Evolutionary conservation across 495 filamentous ascomycete species (phyloP).

Genomic region (Aspergillus nidulans): DNA sequence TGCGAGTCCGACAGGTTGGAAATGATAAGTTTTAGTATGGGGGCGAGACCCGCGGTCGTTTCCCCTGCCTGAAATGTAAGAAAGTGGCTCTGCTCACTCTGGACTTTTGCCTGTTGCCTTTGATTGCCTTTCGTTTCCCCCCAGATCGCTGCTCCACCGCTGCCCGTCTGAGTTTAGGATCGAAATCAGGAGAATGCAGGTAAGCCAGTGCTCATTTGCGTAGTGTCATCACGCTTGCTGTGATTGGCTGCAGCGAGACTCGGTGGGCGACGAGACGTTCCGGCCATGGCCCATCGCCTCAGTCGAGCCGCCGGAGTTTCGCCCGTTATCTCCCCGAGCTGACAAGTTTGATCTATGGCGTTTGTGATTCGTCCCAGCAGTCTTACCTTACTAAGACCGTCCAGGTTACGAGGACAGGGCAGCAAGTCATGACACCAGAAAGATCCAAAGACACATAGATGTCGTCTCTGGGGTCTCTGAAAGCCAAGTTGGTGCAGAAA

Average conservation of each 20-base stretch:
- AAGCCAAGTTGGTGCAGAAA: too few relatives aligned
- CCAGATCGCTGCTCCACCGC: constrained; percentile 33
- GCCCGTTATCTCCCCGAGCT: constrained; percentile 18
- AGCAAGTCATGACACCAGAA: too few relatives aligned
- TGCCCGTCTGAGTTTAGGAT: constrained; percentile 28
- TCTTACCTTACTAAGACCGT: background rate
- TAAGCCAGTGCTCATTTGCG: constrained; percentile 23
- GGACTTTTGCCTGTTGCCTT: background rate
- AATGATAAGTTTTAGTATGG: constrained; percentile 1
- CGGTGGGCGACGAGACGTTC: too few relatives aligned
- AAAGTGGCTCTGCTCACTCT: background rate
- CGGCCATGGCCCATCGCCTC: too few relatives aligned
- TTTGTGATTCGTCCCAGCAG: constrained; percentile 1
- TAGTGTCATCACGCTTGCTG: background rate
- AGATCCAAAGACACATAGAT: too few relatives aligned
- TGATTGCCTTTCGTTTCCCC: constrained; percentile 19
- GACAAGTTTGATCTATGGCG: constrained; percentile 21
- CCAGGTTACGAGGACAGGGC: too few relatives aligned
- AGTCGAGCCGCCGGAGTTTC: constrained; percentile 6
- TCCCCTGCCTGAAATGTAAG: background rate
- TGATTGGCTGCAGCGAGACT: background rate
- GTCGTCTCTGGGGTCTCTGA: too few relatives aligned
- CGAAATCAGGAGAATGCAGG: constrained; percentile 30
- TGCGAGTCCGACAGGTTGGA: constrained; percentile 4
- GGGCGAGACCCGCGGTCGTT: background rate